A percentile compares a stretch with the other conserved stretches of the same genome.
Evolutionary conservation across 805 yeast genomes (phyloP).

Genomic region (Deakozyma indianensis): DNA sequence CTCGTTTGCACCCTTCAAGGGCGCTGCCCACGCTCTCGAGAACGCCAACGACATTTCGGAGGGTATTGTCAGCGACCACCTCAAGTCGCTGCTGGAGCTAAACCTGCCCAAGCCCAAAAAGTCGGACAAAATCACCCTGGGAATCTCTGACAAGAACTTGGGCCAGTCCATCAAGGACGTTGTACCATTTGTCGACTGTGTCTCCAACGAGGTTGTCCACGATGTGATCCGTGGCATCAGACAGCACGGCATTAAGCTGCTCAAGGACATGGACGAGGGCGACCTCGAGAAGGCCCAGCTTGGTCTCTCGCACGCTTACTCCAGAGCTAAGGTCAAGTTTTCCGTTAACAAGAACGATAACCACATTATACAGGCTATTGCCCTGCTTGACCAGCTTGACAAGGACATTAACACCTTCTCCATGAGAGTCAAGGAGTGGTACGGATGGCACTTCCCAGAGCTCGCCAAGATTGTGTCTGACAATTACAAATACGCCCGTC

Average conservation of each 20-base stretch:
- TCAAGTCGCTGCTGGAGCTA: constrained; percentile 77
- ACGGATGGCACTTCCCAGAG: constrained; percentile 98
- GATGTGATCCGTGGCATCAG: constrained; percentile 93
- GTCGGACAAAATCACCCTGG: constrained; percentile 57
- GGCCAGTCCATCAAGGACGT: constrained; percentile 93
- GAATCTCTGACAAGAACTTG: constrained; percentile 85
- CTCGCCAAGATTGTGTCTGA: constrained; percentile 83
- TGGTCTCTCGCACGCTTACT: constrained; percentile 98
- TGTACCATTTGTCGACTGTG: constrained; percentile 80
- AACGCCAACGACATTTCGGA: constrained; percentile 96
- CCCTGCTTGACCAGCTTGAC: constrained; percentile 91
- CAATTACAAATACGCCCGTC: constrained; percentile 72
- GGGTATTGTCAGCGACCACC: constrained; percentile 87
- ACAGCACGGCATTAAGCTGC: constrained; percentile 73
- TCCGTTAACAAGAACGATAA: constrained; percentile 97
- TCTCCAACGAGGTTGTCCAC: constrained; percentile 83
- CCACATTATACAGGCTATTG: constrained; percentile 98
- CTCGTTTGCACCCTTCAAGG: constrained; percentile 95
- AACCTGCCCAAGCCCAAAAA: constrained; percentile 72
- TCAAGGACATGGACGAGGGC: constrained; percentile 85
- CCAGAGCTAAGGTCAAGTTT: constrained; percentile 97
- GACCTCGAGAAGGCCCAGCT: constrained; percentile 96
- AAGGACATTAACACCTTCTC: constrained; percentile 96
- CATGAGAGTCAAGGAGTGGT: constrained; percentile 97
- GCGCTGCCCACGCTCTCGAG: constrained; percentile 98